Evolutionary conservation across 208 protist species (phyloP).

Genomic region (Acanthamoeba rhysodes): DNA sequence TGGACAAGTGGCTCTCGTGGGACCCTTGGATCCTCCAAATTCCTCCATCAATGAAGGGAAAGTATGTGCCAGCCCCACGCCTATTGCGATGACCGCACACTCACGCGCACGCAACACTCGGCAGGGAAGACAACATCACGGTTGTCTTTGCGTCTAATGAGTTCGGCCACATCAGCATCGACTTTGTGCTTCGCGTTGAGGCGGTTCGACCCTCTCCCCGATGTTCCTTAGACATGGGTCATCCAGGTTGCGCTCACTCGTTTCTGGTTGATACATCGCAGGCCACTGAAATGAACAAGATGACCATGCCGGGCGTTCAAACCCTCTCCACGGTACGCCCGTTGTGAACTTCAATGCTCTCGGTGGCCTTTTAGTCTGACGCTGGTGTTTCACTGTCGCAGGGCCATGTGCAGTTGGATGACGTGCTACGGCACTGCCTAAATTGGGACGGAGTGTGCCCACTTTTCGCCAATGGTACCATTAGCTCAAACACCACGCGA

Average conservation of each 20-base stretch:
- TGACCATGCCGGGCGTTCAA: not conserved
- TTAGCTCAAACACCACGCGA: not conserved
- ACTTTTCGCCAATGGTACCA: constrained; percentile 38
- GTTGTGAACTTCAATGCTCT: not conserved
- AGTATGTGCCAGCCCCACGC: not conserved
- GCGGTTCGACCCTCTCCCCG: not conserved
- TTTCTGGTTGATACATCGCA: not conserved
- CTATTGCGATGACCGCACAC: not conserved
- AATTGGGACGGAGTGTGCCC: constrained; percentile 72
- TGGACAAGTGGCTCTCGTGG: constrained; percentile 65
- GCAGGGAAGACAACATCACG: constrained; percentile 39
- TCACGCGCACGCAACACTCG: not conserved
- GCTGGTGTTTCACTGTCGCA: not conserved
- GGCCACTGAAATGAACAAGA: constrained; percentile 26
- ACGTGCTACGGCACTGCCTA: constrained; percentile 52
- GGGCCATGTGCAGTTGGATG: constrained; percentile 56
- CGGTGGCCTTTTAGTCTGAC: not conserved
- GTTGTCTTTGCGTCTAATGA: constrained; percentile 56
- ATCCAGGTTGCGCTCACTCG: not conserved
- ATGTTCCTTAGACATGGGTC: not conserved
- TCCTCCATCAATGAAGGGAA: constrained; percentile 59
- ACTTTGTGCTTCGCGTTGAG: constrained; percentile 41
- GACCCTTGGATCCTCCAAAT: constrained; percentile 70
- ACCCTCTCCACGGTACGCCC: not conserved
- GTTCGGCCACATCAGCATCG: constrained; percentile 58